Conservation (phyloP, 2,329 filamentous ascomycete species). For the Fusarium miscanthi region DNA sequence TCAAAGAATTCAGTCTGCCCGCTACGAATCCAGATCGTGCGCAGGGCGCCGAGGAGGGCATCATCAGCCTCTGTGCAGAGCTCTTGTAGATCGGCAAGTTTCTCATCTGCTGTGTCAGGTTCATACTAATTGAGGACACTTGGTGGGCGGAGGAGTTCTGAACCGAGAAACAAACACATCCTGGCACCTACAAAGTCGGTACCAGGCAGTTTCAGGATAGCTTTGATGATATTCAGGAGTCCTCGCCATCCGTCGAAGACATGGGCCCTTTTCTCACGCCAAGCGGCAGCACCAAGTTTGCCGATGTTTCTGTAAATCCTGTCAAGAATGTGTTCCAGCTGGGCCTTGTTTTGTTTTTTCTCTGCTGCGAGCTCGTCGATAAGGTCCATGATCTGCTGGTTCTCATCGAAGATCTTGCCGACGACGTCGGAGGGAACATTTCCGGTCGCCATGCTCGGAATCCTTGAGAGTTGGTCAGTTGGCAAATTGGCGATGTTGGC, state of each 20-base stretch:
- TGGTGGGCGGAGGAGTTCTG: neutral
- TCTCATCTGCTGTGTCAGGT: neutral
- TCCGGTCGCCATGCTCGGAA: neutral
- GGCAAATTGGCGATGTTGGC: neutral
- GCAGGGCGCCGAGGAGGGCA: neutral
- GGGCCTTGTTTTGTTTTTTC: neutral
- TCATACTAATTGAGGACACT: neutral
- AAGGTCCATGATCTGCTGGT: neutral
- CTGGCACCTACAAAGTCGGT: neutral
- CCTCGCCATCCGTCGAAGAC: neutral
- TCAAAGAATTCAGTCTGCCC: neutral
- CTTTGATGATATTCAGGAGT: neutral
- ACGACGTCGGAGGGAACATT: neutral
- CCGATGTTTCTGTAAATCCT: neutral
- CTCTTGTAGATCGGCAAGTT: neutral
- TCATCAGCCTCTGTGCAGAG: constrained; percentile 3
- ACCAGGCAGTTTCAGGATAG: neutral
- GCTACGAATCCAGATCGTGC: neutral
- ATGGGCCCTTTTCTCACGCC: neutral
- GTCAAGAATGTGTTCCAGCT: neutral
- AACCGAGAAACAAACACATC: constrained; percentile 1
- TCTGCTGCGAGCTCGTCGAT: neutral
- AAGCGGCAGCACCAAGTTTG: neutral
- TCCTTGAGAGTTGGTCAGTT: neutral
- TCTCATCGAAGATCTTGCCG: neutral